Base-by-base conservation (phyloP, 352 stramenopile genomes). In the Pythium aquatile region DNA sequence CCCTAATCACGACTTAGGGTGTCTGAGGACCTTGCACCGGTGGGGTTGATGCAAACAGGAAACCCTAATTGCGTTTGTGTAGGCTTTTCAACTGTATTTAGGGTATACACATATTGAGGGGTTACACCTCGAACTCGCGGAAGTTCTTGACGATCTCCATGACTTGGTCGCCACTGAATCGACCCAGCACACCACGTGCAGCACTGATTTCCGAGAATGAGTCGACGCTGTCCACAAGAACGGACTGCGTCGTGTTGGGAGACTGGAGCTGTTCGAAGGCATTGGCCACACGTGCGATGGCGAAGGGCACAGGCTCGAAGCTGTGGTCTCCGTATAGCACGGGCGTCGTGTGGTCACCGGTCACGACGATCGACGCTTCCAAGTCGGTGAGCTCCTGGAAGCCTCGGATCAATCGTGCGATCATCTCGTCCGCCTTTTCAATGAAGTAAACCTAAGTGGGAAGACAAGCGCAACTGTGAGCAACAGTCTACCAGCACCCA, bases 321-420 rank as follows among this genome's bases (percentile, higher is more conserved):
- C 79, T 96, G 74, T 96, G 87, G 60, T 96, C 87, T 32, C 87
- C 87, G 55, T 93, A 94, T 61, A 90, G 79, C 29, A 93, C 85
- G 24, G 87, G 87, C 5, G 87, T 96, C 56, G 87, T 93, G 73
- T 96, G 87, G 63, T 96, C 87, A 11, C 87, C 87, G 2, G 87
- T 96, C 37, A 96, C 76, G n/a, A 96, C 73, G 32, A 96, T 91
- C 32, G 82, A 91, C 26, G 91, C 75, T 37, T 96, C 76, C 10
- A 77, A 60, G 8, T 76, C 63, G 1, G 70, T 67, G 2, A 73
- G 68, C 9, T 30, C 63, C 48, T 65, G 20, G 14, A 37, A 17
- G 13, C 55, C 61, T 11, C 77, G 62, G 33, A 96, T 51, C 3
- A 96, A 58, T 1, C 69, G 55, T 9, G 70, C 74, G 35, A 96